phyloP scores from a whole-genome alignment of 1,284 basidiomycete species.

The Chalciporus sp. region DNA sequence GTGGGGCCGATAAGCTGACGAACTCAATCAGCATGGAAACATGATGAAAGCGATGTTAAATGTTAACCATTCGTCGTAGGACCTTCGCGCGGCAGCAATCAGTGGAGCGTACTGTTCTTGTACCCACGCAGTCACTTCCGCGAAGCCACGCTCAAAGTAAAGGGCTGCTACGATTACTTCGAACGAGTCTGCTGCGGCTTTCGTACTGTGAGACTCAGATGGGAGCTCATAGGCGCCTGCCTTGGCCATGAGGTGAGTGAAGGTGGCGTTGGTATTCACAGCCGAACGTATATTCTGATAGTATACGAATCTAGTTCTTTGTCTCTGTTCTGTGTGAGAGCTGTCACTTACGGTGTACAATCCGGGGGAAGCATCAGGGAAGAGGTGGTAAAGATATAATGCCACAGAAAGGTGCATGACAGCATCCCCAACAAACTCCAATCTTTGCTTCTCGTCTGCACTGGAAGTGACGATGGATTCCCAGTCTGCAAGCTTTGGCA shows the following conservation, averaged over 20 bases:
- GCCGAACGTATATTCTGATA: slow-evolving; percentile 32
- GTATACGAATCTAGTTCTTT: background rate
- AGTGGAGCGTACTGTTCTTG: slow-evolving; percentile 33
- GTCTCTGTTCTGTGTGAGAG: background rate
- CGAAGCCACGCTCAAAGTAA: slow-evolving; percentile 32
- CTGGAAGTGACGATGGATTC: slow-evolving; percentile 32
- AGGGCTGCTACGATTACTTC: slow-evolving; percentile 35
- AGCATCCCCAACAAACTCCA: slow-evolving; percentile 35
- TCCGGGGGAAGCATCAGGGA: slow-evolving; percentile 31
- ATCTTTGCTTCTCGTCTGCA: slow-evolving; percentile 30
- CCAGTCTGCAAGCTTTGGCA: slow-evolving; percentile 34
- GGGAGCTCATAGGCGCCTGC: slow-evolving; percentile 30
- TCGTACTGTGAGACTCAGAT: slow-evolving; percentile 21
- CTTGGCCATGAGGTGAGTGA: slow-evolving; percentile 34
- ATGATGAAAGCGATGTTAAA: background rate
- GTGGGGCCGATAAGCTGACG: slow-evolving; percentile 13
- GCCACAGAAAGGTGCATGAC: slow-evolving; percentile 35
- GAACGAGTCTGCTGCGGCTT: slow-evolving; percentile 32
- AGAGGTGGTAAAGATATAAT: slow-evolving; percentile 30
- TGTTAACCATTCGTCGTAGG: slow-evolving; percentile 23
- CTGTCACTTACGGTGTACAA: slow-evolving; percentile 29
- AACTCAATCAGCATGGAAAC: slow-evolving; percentile 9
- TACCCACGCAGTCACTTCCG: slow-evolving; percentile 30
- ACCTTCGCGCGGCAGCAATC: slow-evolving; percentile 23
- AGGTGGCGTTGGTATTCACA: slow-evolving; percentile 33